Evolutionary conservation across 495 filamentous ascomycete genomes (phyloP).

Genomic region (Neurospora sublineolata): DNA sequence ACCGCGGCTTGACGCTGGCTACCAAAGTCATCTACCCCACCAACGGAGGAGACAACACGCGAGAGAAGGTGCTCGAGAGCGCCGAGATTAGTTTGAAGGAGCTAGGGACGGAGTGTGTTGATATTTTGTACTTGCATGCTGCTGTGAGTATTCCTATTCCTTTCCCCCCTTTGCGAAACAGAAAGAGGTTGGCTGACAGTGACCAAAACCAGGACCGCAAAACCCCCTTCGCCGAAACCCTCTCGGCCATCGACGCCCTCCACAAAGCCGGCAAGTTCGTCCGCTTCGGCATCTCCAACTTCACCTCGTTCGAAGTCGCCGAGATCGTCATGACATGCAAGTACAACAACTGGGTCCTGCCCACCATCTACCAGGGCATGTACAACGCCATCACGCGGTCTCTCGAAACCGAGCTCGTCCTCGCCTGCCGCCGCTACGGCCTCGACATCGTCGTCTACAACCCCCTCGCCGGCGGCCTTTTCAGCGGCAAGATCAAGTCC

Average conservation of each 20-base stretch:
- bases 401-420: conserved; percentile 72
- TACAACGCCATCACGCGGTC: conserved; percentile 65
- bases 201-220: conserved; percentile 45
- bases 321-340: conserved; percentile 78
- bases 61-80: conserved; percentile 44
- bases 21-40: conserved; percentile 67
- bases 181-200: neutral
- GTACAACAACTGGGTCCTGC: conserved; percentile 61
- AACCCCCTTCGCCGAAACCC: conserved; percentile 67
- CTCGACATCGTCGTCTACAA: conserved; percentile 89
- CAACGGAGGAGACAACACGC: conserved; percentile 45
- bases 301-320: conserved; percentile 80
- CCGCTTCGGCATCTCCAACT: conserved; percentile 71
- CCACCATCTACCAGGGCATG: conserved; percentile 55
- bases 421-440: conserved; percentile 70
- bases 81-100: conserved; percentile 58
- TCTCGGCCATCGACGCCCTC: conserved; percentile 63
- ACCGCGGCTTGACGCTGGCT: conserved; percentile 69
- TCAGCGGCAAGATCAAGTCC: conserved; percentile 72
- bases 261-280: conserved; percentile 86
- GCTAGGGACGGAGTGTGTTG: conserved; percentile 63
- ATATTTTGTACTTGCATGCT: conserved; percentile 84
- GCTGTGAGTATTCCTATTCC: conserved; percentile 23
- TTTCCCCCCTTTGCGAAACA: neutral
- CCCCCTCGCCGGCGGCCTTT: conserved; percentile 72